Evolutionary conservation across 306 rosid genomes (phyloP).

Genomic region (Crataegus laevigata): DNA sequence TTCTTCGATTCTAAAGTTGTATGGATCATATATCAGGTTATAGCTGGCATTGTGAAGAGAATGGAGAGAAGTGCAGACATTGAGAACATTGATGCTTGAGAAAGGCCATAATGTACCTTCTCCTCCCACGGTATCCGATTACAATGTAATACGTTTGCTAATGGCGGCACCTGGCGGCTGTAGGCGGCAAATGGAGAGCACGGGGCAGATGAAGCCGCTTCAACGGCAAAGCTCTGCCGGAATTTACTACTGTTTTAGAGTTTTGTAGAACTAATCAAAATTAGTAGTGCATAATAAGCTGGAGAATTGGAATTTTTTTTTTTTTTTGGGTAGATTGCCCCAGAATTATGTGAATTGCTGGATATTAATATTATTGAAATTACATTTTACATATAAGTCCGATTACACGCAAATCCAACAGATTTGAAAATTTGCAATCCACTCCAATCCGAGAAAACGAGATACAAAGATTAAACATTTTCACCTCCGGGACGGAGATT

Average conservation of each 20-base stretch:
- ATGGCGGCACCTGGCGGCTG: background rate
- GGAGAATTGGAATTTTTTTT: background rate
- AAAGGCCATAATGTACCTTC: constrained; percentile 2
- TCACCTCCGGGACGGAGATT: constrained; percentile 17
- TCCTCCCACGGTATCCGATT: constrained; percentile 7
- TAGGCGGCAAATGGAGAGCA: background rate
- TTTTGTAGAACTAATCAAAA: background rate
- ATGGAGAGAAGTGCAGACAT: constrained; percentile 65
- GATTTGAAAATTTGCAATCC: background rate
- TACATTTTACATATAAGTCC: background rate
- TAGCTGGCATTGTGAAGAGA: constrained; percentile 92
- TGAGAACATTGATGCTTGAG: constrained; percentile 70
- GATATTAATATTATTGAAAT: background rate
- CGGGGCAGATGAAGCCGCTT: background rate
- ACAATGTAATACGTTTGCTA: background rate
- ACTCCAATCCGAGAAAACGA: background rate
- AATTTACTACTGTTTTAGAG: background rate
- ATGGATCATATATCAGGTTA: constrained; percentile 46
- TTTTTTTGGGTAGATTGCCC: background rate
- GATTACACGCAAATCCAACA: background rate
- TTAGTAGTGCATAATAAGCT: background rate
- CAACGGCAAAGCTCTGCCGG: background rate
- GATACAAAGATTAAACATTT: background rate
- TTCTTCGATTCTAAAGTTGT: background rate
- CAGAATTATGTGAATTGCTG: background rate